phyloP scores from a whole-genome alignment of 371 early-diverging fungal genomes.

The Chytridium lagenaria region DNA sequence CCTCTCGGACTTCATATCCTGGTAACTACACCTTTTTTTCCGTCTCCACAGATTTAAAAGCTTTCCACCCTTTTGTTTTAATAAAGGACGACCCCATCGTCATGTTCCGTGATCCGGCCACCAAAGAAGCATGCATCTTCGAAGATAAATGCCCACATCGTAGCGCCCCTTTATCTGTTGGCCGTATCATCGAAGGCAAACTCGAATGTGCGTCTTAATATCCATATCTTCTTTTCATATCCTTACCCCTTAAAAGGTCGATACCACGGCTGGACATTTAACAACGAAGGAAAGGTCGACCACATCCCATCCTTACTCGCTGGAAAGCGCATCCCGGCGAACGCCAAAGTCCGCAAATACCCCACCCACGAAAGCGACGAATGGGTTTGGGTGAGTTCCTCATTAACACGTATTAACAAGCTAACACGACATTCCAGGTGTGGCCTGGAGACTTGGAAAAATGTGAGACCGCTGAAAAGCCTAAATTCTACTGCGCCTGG shows the following conservation, averaged over 20 bases:
- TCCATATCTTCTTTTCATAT: not conserved
- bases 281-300: constrained; percentile 36
- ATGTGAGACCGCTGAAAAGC: constrained; percentile 21
- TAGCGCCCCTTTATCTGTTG: constrained; percentile 44
- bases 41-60: too few species aligned
- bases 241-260: not conserved
- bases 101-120: constrained; percentile 42
- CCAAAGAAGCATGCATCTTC: constrained; percentile 28
- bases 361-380: constrained; percentile 41
- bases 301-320: constrained; percentile 40
- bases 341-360: constrained; percentile 43
- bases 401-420: not conserved
- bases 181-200: constrained; percentile 44
- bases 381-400: constrained; percentile 42
- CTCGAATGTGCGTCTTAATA: constrained; percentile 38
- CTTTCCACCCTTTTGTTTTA: too few species aligned
- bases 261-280: constrained; percentile 52
- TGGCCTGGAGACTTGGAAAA: constrained; percentile 43
- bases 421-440: constrained; percentile 20
- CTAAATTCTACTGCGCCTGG: constrained; percentile 26
- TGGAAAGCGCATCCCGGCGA: constrained; percentile 43
- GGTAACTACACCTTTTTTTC: not conserved
- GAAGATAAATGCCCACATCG: constrained; percentile 52
- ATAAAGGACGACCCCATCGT: constrained; percentile 47
- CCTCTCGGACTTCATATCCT: constrained; percentile 32